phyloP scores from a whole-genome alignment of 768 basidiomycete genomes.

The Boletus pseudopeckii region DNA sequence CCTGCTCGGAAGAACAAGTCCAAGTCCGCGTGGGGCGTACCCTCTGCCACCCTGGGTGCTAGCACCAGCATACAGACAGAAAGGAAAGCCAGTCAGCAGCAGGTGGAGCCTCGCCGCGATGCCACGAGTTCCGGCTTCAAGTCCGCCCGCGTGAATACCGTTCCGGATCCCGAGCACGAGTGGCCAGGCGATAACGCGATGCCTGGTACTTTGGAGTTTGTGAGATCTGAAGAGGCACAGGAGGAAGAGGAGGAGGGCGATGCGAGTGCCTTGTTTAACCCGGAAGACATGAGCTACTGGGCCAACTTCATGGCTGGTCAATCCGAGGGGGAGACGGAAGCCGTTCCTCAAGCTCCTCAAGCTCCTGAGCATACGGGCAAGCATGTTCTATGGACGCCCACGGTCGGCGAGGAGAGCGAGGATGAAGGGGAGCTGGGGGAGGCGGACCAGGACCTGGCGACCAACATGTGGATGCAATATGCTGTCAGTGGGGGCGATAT shows the following conservation, averaged over 20 bases:
- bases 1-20: slow-evolving; percentile 12
- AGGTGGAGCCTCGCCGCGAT: slow-evolving; percentile 6
- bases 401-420: slow-evolving; percentile 14
- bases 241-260: slow-evolving; percentile 18
- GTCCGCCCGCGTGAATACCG: slow-evolving; percentile 11
- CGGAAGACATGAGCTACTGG: slow-evolving; percentile 28
- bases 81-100: slow-evolving; percentile 14
- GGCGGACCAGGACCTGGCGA: slow-evolving; percentile 14
- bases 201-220: slow-evolving; percentile 6
- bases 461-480: slow-evolving; percentile 30
- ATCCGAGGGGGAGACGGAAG: slow-evolving; percentile 6
- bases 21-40: slow-evolving; percentile 16
- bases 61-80: slow-evolving; percentile 5
- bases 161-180: slow-evolving; percentile 15
- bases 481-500: slow-evolving; percentile 27
- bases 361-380: slow-evolving; percentile 8
- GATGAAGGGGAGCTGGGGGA: slow-evolving; percentile 22
- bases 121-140: slow-evolving; percentile 7
- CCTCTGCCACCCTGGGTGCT: not conserved
- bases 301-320: slow-evolving; percentile 24
- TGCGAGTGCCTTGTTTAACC: slow-evolving; percentile 23
- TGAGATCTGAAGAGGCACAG: not conserved
- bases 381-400: slow-evolving; percentile 28
- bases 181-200: not conserved
- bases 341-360: not conserved